Conservation (phyloP, 495 filamentous ascomycete genomes). For the Hypoxylon crocopeplum region DNA sequence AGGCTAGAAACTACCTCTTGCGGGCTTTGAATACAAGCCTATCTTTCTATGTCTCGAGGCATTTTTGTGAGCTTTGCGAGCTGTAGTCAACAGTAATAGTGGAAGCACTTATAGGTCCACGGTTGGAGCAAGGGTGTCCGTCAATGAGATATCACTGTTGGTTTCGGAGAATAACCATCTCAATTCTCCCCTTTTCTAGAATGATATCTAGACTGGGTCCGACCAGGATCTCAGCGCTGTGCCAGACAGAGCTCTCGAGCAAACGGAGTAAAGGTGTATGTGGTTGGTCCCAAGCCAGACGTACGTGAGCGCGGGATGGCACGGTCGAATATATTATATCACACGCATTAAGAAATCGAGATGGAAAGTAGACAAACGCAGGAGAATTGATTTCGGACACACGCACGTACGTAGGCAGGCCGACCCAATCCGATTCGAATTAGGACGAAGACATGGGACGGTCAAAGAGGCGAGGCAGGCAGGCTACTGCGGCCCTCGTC, state of each 20-base stretch:
- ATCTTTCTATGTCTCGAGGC: slow-evolving; percentile 1
- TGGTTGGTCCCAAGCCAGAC: slow-evolving; percentile 10
- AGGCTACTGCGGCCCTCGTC: slow-evolving; percentile 35
- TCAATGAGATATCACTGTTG: slow-evolving; percentile 12
- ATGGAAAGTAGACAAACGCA: not conserved
- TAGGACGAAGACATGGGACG: slow-evolving; percentile 15
- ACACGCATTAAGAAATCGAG: slow-evolving; percentile 8
- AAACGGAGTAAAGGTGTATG: not conserved
- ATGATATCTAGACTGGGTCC: slow-evolving; percentile 27
- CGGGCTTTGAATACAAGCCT: not conserved
- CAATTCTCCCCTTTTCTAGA: slow-evolving; percentile 27
- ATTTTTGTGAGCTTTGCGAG: not conserved
- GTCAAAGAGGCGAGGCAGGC: slow-evolving; percentile 11
- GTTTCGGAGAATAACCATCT: slow-evolving; percentile 34
- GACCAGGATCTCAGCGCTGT: slow-evolving; percentile 18
- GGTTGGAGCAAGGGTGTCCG: slow-evolving; percentile 18
- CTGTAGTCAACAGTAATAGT: slow-evolving; percentile 7
- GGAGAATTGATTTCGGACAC: slow-evolving; percentile 7
- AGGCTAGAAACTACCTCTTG: no score
- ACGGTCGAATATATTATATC: slow-evolving; percentile 7
- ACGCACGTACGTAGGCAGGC: slow-evolving; percentile 4
- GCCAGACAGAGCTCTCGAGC: slow-evolving; percentile 1
- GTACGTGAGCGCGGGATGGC: slow-evolving; percentile 21
- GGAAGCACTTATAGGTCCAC: slow-evolving; percentile 22
- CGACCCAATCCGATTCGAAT: not conserved